Evolutionary conservation across 306 rosid genomes (phyloP).

Genomic region (Rosa persica): DNA sequence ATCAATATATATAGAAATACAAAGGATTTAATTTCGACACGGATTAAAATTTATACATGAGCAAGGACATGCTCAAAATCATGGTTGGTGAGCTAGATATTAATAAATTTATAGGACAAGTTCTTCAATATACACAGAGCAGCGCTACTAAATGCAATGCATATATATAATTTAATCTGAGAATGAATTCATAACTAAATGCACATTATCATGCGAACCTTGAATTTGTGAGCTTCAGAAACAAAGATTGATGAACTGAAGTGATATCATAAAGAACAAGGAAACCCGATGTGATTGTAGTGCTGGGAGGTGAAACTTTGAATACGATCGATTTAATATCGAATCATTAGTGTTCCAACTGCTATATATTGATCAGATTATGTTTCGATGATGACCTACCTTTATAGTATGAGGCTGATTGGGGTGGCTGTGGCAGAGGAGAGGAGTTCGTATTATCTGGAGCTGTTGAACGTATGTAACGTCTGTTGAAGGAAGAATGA

Average conservation of each 20-base stretch:
- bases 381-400: background rate
- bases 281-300: background rate
- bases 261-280: background rate
- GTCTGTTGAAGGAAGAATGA: slow-evolving; percentile 32
- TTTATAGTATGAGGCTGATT: background rate
- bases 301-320: background rate
- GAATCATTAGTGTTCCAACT: background rate
- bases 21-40: background rate
- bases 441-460: slow-evolving; percentile 17
- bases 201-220: background rate
- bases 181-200: background rate
- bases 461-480: slow-evolving; percentile 29
- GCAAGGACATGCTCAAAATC: background rate
- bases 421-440: slow-evolving; percentile 12
- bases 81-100: background rate
- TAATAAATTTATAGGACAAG: background rate
- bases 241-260: background rate
- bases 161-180: background rate
- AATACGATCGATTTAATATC: background rate
- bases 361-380: background rate
- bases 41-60: background rate
- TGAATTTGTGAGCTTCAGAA: background rate
- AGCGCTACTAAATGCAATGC: background rate
- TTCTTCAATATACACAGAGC: background rate
- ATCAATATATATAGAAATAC: background rate